Base-by-base conservation (phyloP, 2,329 filamentous ascomycete species). In the Coleophoma cylindrospora region DNA sequence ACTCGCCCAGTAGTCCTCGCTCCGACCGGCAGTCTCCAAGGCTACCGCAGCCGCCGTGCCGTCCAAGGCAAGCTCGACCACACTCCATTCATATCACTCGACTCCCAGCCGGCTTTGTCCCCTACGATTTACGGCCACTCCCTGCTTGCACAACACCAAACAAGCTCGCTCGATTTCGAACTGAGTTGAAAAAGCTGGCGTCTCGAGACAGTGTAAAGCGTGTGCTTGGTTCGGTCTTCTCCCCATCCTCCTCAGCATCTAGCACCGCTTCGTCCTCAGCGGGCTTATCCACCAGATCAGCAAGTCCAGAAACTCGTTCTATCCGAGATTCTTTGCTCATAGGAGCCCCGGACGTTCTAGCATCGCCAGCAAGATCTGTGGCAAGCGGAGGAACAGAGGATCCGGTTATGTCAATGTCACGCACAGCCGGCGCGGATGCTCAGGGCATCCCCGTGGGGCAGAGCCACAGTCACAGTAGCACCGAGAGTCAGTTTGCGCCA, bases 81-180 rank as follows among this genome's bases (percentile, higher is more conserved):
- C 76, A 80, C 57, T 77, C 76, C 40, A 80, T 81, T 53, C 75
- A 77, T 62, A 79, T 81, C 52, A 70, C 62, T 70, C 51, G 73
- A 71, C 50, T 77, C 74, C 54, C 72, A 65, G 40, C 71, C 53
- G 64, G 74, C 27, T 72, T 68, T 43, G 58, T 71, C 3, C 70
- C 69, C 3, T 62, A 63, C 51, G 70, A 73, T 40, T 50, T 63
- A 2, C 46, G 57, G 48, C 55, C 59, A 36, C 36, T 43, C 8
- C 58, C 70, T 13, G 56, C 40, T 47, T 64, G 47, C 51, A 57
- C 53, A 55, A 52, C 53, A 57, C 55, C 58, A 37, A 63, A 62
- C 60, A 61, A 63, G 58, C 57, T 60, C 38, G 58, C 61, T 40
- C 58, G 54, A 56, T 64, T 67, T 54, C 64, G 70, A 68, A 73